Evolutionary conservation across 202 grass and related monocot species (phyloP).

Genomic region (Musa balbisiana): DNA sequence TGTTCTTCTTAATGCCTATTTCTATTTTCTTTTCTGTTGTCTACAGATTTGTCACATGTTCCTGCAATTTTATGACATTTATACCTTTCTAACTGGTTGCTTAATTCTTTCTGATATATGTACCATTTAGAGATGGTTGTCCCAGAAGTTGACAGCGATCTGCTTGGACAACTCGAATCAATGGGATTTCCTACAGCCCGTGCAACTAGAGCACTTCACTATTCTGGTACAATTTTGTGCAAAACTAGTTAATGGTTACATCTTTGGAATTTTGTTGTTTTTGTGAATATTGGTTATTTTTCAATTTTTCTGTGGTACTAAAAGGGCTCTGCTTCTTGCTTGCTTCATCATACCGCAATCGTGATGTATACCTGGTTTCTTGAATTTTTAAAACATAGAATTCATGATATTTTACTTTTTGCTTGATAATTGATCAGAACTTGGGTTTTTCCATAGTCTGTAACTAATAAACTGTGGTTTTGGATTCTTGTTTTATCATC

Average conservation of each 20-base stretch:
- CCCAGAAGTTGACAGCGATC: conserved; percentile 63
- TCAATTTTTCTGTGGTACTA: background rate
- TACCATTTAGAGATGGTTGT: conserved; percentile 45
- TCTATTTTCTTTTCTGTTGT: background rate
- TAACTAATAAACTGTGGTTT: too few relatives aligned
- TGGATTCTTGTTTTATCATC: too few relatives aligned
- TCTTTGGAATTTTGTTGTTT: conserved; percentile 1
- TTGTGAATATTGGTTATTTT: background rate
- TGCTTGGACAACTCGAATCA: conserved; percentile 65
- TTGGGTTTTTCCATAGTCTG: too few relatives aligned
- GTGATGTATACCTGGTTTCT: background rate
- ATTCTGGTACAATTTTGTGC: conserved; percentile 47
- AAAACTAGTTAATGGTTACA: background rate
- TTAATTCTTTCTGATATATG: background rate
- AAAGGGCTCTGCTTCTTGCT: background rate
- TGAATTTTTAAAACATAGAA: background rate
- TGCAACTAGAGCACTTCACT: conserved; percentile 79
- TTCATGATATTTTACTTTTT: too few relatives aligned
- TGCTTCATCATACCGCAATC: background rate
- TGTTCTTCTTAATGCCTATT: background rate
- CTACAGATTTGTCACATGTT: background rate
- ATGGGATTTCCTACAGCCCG: conserved; percentile 74
- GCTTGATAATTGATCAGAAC: too few relatives aligned
- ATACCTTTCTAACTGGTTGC: background rate
- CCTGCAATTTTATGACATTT: too few relatives aligned